A percentile compares a stretch with the other conserved stretches of the same genome.
Conservation (phyloP, 2,329 filamentous ascomycete species). For the Talaromyces pinophilus region DNA sequence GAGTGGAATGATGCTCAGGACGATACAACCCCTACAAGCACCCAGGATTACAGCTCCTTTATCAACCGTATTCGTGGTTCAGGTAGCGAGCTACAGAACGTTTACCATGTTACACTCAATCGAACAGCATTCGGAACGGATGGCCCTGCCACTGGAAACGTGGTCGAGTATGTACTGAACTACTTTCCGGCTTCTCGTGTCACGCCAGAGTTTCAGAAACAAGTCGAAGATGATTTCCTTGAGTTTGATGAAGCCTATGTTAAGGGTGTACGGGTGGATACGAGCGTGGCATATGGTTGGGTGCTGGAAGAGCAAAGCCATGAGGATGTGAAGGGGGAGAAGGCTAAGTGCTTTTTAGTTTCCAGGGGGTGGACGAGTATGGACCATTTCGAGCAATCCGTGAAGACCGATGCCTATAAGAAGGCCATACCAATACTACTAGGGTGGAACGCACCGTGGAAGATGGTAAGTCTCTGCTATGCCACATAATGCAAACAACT, state of each 20-base stretch:
- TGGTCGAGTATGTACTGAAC: constrained; percentile 11
- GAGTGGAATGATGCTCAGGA: background rate
- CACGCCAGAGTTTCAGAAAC: constrained; percentile 5
- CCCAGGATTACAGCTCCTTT: background rate
- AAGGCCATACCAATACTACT: constrained; percentile 9
- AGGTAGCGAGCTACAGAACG: background rate
- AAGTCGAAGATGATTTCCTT: constrained; percentile 10
- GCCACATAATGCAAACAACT: background rate
- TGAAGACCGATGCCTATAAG: constrained; percentile 10
- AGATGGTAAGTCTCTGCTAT: background rate
- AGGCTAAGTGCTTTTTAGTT: background rate
- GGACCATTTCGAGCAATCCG: constrained; percentile 11
- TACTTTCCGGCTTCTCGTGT: constrained; percentile 6
- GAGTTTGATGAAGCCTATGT: background rate
- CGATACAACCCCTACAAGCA: background rate
- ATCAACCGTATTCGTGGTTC: background rate
- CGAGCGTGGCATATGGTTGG: constrained; percentile 9
- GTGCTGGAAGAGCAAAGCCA: constrained; percentile 7
- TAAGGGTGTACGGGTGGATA: background rate
- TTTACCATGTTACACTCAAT: constrained; percentile 4
- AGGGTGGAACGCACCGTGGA: background rate
- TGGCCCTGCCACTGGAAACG: constrained; percentile 2
- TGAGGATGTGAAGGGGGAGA: background rate
- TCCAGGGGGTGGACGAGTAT: constrained; percentile 2
- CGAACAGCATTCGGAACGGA: constrained; percentile 4